Conservation (phyloP, 1,284 basidiomycete species). For the Grifola frondosa region DNA sequence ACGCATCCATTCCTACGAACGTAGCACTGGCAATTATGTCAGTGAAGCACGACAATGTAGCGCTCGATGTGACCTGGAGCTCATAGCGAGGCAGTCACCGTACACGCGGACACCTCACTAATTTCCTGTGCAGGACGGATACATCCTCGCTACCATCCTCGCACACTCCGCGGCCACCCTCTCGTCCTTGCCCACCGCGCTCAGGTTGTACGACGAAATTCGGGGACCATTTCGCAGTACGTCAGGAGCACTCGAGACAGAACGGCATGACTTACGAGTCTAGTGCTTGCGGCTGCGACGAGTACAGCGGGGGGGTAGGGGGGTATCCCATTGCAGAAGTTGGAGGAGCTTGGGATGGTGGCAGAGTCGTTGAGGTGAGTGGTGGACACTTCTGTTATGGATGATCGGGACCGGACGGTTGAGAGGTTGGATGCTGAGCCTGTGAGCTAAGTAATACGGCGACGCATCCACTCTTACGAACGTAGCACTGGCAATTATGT, state of each 20-base stretch:
- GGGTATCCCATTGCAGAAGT: conserved; percentile 3
- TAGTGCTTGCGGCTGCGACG: conserved; percentile 5
- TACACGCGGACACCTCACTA: no score
- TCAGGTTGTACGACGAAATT: conserved; percentile 37
- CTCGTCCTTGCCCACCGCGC: conserved; percentile 26
- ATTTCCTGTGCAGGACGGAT: conserved; percentile 37
- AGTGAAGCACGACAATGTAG: no score
- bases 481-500: no score
- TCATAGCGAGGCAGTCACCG: no score
- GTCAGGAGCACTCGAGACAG: conserved; percentile 11
- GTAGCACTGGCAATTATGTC: no score
- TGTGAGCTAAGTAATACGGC: no score
- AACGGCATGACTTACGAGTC: conserved; percentile 15
- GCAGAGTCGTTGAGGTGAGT: conserved; percentile 9
- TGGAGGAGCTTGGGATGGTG: no score
- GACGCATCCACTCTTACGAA: no score
- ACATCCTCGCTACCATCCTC: conserved; percentile 35
- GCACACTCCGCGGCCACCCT: conserved; percentile 27
- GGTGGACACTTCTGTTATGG: conserved; percentile 4
- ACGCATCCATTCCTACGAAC: no score
- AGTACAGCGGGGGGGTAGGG: conserved; percentile 11
- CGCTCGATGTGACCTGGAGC: no score
- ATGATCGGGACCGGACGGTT: conserved; percentile 5
- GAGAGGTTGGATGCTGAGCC: no score
- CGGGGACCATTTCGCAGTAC: conserved; percentile 33